Conservation (phyloP, 768 basidiomycete species). For the Leccinum pellstonianum region DNA sequence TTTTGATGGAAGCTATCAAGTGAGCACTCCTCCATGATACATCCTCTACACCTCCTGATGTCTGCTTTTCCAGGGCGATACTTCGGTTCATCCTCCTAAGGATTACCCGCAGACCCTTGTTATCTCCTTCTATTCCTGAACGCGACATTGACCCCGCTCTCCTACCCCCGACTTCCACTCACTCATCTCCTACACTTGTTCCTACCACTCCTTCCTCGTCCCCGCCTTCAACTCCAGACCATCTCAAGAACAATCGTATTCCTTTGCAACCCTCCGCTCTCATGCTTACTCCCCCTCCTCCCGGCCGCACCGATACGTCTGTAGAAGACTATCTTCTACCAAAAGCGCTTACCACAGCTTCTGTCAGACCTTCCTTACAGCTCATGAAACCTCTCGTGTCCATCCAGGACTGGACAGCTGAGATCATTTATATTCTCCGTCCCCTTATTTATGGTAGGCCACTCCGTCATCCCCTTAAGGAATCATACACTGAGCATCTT, state of each 20-base stretch:
- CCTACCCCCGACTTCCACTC: constrained; percentile 51
- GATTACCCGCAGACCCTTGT: constrained; percentile 72
- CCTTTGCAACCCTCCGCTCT: constrained; percentile 65
- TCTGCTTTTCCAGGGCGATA: constrained; percentile 51
- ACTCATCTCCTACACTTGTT: constrained; percentile 59
- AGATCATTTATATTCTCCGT: constrained; percentile 66
- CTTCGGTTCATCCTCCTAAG: constrained; percentile 73
- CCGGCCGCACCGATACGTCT: constrained; percentile 49
- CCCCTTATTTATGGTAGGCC: constrained; percentile 74
- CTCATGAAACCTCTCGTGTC: constrained; percentile 61
- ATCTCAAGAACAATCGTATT: constrained; percentile 75
- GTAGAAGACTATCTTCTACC: constrained; percentile 83
- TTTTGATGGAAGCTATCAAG: constrained; percentile 84
- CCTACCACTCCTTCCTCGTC: constrained; percentile 58
- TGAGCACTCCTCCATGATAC: constrained; percentile 36
- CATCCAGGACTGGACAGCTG: constrained; percentile 73
- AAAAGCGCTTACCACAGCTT: constrained; percentile 71
- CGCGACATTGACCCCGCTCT: constrained; percentile 81
- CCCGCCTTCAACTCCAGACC: constrained; percentile 66
- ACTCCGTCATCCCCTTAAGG: constrained; percentile 12
- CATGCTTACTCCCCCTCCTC: constrained; percentile 49
- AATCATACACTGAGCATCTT: constrained; percentile 3
- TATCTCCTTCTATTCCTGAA: constrained; percentile 80
- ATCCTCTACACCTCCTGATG: constrained; percentile 5
- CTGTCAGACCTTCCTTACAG: constrained; percentile 68